phyloP scores from a whole-genome alignment of 257 asterid genomes.

The Scutellaria minor region DNA sequence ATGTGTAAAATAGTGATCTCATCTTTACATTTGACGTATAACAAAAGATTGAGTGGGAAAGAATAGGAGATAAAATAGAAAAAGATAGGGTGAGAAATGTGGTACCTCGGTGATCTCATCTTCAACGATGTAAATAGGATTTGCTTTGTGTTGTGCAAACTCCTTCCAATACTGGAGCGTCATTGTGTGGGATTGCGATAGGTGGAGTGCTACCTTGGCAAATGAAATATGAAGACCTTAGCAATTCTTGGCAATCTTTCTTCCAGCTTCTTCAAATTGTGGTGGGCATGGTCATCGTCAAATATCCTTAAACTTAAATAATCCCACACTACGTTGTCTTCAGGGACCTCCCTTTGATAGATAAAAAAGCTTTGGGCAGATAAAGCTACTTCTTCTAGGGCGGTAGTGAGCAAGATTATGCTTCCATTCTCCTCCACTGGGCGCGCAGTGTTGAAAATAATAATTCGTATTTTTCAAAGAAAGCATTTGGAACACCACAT shows the following conservation, averaged over 20 bases:
- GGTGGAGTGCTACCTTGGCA: not conserved
- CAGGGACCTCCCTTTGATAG: no score
- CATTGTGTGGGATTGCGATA: not conserved
- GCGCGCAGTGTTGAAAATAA: no score
- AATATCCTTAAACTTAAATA: no score
- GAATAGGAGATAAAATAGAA: not conserved
- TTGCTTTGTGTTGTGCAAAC: not conserved
- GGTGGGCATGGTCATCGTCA: not conserved
- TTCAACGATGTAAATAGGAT: not conserved
- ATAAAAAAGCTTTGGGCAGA: no score
- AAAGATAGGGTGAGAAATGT: not conserved
- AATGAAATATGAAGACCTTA: conserved; percentile 11
- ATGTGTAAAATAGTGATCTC: not conserved
- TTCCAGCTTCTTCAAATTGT: not conserved
- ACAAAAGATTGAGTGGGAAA: no score
- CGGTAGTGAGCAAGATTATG: no score
- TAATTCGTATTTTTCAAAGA: no score
- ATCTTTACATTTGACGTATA: not conserved
- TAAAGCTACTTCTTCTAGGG: no score
- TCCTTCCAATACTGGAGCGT: not conserved
- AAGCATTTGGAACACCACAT: no score
- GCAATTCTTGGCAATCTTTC: not conserved
- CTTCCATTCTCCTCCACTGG: not conserved
- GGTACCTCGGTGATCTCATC: conserved; percentile 6
- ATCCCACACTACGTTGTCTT: no score